Percentiles rank a stretch among this genome's conserved stretches.
phyloP scores from a whole-genome alignment of 371 early-diverging fungal genomes.

The Fennellomyces sp. region DNA sequence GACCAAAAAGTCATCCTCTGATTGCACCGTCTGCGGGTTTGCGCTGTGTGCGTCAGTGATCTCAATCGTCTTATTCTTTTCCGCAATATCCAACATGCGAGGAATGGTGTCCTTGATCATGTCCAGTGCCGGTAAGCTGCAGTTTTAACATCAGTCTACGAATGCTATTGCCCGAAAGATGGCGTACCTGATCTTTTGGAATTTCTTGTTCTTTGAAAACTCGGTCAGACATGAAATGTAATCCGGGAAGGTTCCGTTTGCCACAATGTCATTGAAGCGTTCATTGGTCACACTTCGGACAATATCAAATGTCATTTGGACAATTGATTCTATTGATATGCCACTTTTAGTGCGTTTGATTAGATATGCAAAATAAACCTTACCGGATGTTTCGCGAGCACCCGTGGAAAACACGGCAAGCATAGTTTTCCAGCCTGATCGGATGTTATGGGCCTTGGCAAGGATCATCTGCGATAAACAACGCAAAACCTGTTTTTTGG shows the following conservation, averaged over 20 bases:
- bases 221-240: slow-evolving; percentile 82
- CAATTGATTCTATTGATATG: slow-evolving; percentile 51
- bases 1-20: slow-evolving; percentile 49
- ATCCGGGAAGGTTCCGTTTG: slow-evolving; percentile 76
- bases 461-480: slow-evolving; percentile 91
- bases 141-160: background rate
- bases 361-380: background rate
- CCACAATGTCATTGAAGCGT: slow-evolving; percentile 68
- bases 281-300: slow-evolving; percentile 68
- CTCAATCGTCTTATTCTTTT: slow-evolving; percentile 40
- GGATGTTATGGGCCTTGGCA: slow-evolving; percentile 72
- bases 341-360: background rate
- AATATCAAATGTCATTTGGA: slow-evolving; percentile 67
- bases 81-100: slow-evolving; percentile 46
- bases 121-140: slow-evolving; percentile 56
- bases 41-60: slow-evolving; percentile 38
- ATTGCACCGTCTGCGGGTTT: slow-evolving; percentile 24
- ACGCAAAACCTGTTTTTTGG: slow-evolving; percentile 52
- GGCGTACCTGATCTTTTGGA: slow-evolving; percentile 53
- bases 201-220: slow-evolving; percentile 65
- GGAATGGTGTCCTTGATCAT: slow-evolving; percentile 57
- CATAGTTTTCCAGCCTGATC: slow-evolving; percentile 93
- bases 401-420: slow-evolving; percentile 81
- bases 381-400: slow-evolving; percentile 72
- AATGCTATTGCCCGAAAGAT: too few relatives aligned